Conservation (phyloP, 306 rosid species). For the Glycyrrhiza uralensis region DNA sequence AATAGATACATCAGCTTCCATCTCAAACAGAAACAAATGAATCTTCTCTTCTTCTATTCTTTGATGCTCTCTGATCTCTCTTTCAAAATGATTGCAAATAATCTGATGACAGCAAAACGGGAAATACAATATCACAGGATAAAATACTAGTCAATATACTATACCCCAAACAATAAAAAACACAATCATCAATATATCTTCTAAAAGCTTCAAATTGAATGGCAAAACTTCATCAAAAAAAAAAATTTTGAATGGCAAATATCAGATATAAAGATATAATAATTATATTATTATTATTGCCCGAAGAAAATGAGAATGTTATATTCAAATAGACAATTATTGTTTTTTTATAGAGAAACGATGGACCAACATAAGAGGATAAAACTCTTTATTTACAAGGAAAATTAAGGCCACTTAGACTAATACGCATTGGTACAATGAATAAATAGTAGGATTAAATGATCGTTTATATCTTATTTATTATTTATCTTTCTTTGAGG, state of each 20-base stretch:
- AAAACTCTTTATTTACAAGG: no score
- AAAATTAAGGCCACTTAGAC: no score
- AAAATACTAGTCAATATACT: background rate
- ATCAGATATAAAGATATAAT: background rate
- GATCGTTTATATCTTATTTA: no score
- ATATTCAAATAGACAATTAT: background rate
- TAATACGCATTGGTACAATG: no score
- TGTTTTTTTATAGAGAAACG: no score
- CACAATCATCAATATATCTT: background rate
- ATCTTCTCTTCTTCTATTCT: constrained; percentile 22
- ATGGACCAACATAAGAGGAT: no score
- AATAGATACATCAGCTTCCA: constrained; percentile 92
- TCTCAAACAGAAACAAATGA: constrained; percentile 35
- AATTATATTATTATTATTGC: background rate
- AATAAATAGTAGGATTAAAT: no score
- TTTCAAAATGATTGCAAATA: constrained; percentile 22
- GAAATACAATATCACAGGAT: constrained; percentile 1
- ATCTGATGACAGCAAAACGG: background rate
- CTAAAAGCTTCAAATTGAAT: background rate
- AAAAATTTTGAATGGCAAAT: no score
- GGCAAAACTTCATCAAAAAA: background rate
- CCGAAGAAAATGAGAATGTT: background rate
- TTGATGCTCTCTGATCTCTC: constrained; percentile 18
- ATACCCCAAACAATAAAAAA: background rate
- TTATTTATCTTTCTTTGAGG: no score